Evolutionary conservation across 306 rosid genomes (phyloP).

Genomic region (Pachyrhizus erosus): DNA sequence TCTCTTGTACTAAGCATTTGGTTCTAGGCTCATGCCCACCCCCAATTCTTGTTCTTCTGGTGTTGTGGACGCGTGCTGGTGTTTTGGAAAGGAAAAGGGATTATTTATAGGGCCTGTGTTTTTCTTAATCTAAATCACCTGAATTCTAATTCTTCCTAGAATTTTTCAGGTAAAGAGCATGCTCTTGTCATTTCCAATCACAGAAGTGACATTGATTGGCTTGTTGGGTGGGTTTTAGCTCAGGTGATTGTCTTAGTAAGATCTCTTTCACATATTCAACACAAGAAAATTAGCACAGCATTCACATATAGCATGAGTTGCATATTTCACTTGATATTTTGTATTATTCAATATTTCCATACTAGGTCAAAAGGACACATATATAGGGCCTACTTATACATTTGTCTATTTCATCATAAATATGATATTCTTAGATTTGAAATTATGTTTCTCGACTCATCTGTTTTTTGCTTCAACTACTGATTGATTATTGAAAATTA

Average conservation of each 20-base stretch:
- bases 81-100: slow-evolving; percentile 18
- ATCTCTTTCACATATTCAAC: slow-evolving; percentile 31
- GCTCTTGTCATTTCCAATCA: slow-evolving; percentile 88
- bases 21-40: not conserved
- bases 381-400: not conserved
- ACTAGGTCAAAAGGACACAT: not conserved
- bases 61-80: slow-evolving; percentile 5
- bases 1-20: slow-evolving; percentile 21
- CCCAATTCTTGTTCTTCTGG: slow-evolving; percentile 1
- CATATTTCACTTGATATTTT: slow-evolving; percentile 13
- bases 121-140: slow-evolving; percentile 20
- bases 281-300: slow-evolving; percentile 2
- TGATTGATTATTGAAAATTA: slow-evolving; percentile 33
- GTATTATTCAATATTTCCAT: not conserved
- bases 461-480: slow-evolving; percentile 38
- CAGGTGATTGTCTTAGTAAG: slow-evolving; percentile 63
- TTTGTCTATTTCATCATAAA: slow-evolving; percentile 19
- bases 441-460: slow-evolving; percentile 19
- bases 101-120: not conserved
- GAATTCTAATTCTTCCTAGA: slow-evolving; percentile 21
- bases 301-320: not conserved
- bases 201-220: slow-evolving; percentile 96
- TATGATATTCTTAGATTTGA: slow-evolving; percentile 15
- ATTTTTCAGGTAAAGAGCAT: slow-evolving; percentile 85
- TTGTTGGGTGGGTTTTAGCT: slow-evolving; percentile 91